Conservation (phyloP, 768 basidiomycete species). For the Lentinula lateritia region DNA sequence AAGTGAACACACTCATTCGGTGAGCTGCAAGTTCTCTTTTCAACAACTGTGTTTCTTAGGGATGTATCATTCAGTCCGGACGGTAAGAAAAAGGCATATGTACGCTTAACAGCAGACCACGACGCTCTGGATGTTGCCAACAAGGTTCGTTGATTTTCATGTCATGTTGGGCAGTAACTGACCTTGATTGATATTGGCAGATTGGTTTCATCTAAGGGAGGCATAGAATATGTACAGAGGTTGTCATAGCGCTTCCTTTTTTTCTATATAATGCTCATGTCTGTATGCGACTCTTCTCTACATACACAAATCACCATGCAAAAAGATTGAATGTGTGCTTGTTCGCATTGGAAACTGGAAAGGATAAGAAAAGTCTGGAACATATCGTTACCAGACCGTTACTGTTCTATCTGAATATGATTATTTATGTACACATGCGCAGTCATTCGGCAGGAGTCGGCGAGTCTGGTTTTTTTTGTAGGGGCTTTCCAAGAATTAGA, state of each 20-base stretch:
- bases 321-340: too few relatives aligned
- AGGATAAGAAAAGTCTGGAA: too few relatives aligned
- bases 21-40: slow-evolving; percentile 27
- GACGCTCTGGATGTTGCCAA: slow-evolving; percentile 97
- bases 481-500: too few relatives aligned
- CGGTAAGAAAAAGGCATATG: slow-evolving; percentile 99
- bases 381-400: too few relatives aligned
- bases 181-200: slow-evolving; percentile 29
- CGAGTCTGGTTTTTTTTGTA: too few relatives aligned
- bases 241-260: neutral
- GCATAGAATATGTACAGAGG: neutral
- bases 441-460: too few relatives aligned
- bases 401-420: too few relatives aligned
- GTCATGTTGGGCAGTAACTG: neutral
- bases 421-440: too few relatives aligned
- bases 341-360: too few relatives aligned
- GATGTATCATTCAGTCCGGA: slow-evolving; percentile 63
- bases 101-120: slow-evolving; percentile 90
- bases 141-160: slow-evolving; percentile 55
- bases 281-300: neutral
- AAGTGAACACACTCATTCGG: slow-evolving; percentile 98
- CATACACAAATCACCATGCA: neutral
- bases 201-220: slow-evolving; percentile 87
- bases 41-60: neutral
- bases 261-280: neutral